Conservation (phyloP, 176 grass and related monocot species). For the Oryza australiensis region DNA sequence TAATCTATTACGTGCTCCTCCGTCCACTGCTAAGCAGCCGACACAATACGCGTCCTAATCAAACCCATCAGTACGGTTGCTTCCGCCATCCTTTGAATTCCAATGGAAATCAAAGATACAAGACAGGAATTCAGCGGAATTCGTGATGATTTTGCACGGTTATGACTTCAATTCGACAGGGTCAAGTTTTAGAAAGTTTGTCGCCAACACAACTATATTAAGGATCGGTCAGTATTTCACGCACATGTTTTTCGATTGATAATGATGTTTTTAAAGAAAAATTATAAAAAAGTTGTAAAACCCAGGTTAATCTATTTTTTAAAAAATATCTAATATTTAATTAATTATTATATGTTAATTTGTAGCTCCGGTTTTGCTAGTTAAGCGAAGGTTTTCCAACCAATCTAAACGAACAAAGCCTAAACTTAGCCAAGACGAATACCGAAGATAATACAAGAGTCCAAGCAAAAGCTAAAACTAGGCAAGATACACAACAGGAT, state of each 20-base stretch:
- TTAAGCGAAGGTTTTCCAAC: no score
- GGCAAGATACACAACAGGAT: not conserved
- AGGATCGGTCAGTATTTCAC: no score
- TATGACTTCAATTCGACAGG: not conserved
- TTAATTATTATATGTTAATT: no score
- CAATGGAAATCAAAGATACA: not conserved
- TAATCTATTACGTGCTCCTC: not conserved
- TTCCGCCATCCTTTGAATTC: not conserved
- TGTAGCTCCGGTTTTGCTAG: no score
- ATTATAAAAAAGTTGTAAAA: no score
- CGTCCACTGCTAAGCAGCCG: conserved; percentile 3
- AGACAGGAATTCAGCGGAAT: not conserved
- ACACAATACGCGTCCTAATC: not conserved
- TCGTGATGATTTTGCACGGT: not conserved
- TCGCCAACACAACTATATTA: not conserved
- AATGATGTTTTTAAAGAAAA: no score
- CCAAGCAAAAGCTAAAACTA: conserved; percentile 28
- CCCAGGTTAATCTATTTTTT: no score
- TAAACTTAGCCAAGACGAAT: conserved; percentile 3
- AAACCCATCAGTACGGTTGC: no score
- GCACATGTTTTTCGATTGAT: no score
- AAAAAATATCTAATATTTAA: no score
- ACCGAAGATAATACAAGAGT: not conserved
- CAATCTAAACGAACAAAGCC: no score
- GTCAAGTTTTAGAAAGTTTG: conserved; percentile 13